A percentile compares a stretch with the other conserved stretches of the same genome.
These are phyloP conservation scores for Zygosaccharomyces bailii DNA, from an alignment of 805 yeast genomes.

Conservation along the genomic window DNA sequence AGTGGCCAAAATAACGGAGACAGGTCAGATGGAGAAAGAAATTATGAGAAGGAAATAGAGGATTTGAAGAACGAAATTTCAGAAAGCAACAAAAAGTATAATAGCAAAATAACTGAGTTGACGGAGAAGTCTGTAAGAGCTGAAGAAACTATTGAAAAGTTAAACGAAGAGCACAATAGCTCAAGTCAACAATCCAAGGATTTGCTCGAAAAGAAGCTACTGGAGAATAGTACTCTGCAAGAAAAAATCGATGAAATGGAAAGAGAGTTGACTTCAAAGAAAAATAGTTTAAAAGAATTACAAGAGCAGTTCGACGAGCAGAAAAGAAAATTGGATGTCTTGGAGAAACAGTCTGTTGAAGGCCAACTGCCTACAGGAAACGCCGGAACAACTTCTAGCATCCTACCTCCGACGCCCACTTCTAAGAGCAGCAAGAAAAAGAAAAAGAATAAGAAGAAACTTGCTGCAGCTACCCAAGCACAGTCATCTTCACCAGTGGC, in stretches of 20 bases:
- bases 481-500: not conserved
- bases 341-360: not conserved
- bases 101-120: conserved; percentile 1
- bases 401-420: not conserved
- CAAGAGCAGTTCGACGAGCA: conserved; percentile 6
- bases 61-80: conserved; percentile 6
- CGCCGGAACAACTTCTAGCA: not conserved
- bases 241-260: conserved; percentile 5
- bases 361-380: not conserved
- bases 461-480: not conserved
- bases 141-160: not conserved
- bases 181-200: not conserved
- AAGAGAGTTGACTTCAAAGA: not conserved
- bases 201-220: not conserved
- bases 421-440: conserved; percentile 6
- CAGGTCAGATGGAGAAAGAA: conserved; percentile 5
- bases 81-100: not conserved
- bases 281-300: conserved; percentile 1
- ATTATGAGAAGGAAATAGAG: conserved; percentile 4
- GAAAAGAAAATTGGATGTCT: conserved; percentile 4
- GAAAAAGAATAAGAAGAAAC: conserved; percentile 10
- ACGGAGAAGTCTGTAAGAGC: conserved; percentile 1
- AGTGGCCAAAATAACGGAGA: no score
- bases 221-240: not conserved
- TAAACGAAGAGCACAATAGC: conserved; percentile 4